Evolutionary conservation across 2,329 filamentous ascomycete species (phyloP).

Genomic region (Whalleya microplaca): DNA sequence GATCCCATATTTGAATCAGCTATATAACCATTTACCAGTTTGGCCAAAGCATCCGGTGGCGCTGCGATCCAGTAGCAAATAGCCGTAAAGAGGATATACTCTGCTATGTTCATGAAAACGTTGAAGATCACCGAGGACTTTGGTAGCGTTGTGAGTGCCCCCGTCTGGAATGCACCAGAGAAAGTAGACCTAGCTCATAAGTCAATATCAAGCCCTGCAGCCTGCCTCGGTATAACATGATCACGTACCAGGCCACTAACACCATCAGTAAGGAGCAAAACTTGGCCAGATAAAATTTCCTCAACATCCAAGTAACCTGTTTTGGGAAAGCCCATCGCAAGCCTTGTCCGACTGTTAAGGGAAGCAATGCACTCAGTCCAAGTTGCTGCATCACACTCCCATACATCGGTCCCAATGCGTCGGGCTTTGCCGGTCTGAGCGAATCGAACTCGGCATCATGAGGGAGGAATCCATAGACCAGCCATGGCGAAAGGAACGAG

Average conservation of each 20-base stretch:
- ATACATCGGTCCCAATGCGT: constrained; percentile 65
- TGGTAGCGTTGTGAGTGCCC: constrained; percentile 62
- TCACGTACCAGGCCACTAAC: constrained; percentile 52
- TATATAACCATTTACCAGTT: constrained; percentile 39
- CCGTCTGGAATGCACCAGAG: constrained; percentile 67
- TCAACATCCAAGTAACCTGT: constrained; percentile 55
- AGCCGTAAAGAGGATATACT: constrained; percentile 65
- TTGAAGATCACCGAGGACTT: constrained; percentile 67
- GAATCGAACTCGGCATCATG: constrained; percentile 55
- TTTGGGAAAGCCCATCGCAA: constrained; percentile 56
- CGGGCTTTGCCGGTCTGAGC: constrained; percentile 57
- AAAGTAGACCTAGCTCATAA: constrained; percentile 63
- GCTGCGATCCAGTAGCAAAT: constrained; percentile 60
- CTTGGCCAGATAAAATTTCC: constrained; percentile 56
- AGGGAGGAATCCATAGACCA: constrained; percentile 65
- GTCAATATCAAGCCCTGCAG: constrained; percentile 1
- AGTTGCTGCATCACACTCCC: constrained; percentile 69
- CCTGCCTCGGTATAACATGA: neutral
- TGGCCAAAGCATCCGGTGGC: constrained; percentile 42
- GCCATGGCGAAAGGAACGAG: constrained; percentile 67
- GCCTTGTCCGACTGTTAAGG: constrained; percentile 64
- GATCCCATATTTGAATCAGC: constrained; percentile 36
- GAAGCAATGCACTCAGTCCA: constrained; percentile 67
- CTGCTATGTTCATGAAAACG: constrained; percentile 67
- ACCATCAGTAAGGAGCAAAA: constrained; percentile 52